Evolutionary conservation across 106 monocot genomes (phyloP).

Genomic region (Acorus gramineus): DNA sequence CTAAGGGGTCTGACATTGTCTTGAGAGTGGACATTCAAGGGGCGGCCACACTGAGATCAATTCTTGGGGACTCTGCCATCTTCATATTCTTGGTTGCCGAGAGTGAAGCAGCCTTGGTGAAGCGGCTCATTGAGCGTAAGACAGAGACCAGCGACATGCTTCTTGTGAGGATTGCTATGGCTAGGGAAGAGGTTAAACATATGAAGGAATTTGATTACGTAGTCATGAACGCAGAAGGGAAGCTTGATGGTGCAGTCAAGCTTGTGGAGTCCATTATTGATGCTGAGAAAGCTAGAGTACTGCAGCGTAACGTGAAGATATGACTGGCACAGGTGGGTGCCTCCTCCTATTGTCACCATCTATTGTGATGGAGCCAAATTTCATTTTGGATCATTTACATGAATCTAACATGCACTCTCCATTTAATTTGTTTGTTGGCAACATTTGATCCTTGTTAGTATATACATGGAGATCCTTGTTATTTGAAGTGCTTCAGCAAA

Average conservation of each 20-base stretch:
- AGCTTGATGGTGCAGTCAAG: conserved; percentile 65
- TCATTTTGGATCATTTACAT: too few species aligned
- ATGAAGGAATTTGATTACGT: conserved; percentile 78
- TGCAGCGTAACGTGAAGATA: conserved; percentile 29
- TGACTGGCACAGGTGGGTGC: conserved; percentile 3
- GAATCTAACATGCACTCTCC: too few species aligned
- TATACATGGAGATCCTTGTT: too few species aligned
- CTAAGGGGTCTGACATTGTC: conserved; percentile 85
- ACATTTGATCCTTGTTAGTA: too few species aligned
- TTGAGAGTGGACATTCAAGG: conserved; percentile 96
- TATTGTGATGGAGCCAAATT: too few species aligned
- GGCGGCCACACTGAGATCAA: conserved; percentile 73
- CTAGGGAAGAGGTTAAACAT: conserved; percentile 67
- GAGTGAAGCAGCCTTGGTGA: conserved; percentile 74
- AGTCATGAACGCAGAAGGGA: conserved; percentile 85
- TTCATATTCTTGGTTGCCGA: conserved; percentile 93
- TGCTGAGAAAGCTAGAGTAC: conserved; percentile 72
- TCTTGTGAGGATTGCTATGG: conserved; percentile 88
- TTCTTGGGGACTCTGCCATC: conserved; percentile 73
- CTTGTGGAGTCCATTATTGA: conserved; percentile 86
- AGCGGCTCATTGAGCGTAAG: conserved; percentile 68
- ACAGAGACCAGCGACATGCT: conserved; percentile 91
- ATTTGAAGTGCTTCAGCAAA: too few species aligned
- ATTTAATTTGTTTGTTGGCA: too few species aligned
- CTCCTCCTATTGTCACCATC: too few species aligned